Evolutionary conservation across 164 flowering plant species (phyloP), one percentile per base, ranked within the genome.

Genomic region (Vitis labrusca): DNA sequence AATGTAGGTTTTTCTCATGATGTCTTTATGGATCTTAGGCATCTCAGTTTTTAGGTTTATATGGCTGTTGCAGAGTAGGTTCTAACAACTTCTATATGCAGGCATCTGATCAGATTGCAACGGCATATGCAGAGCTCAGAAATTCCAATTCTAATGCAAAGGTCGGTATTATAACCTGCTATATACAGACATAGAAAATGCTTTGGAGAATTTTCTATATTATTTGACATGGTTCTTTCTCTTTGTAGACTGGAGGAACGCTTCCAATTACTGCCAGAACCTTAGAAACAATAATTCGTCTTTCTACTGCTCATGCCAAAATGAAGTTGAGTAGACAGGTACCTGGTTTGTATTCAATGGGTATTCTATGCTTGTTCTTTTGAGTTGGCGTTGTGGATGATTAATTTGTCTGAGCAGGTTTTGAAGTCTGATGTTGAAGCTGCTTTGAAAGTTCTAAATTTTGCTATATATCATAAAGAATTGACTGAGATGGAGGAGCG

Each of bases 191-290:
- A 30, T 66, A 23, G 59, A 27, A 16, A 15, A 9, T 16, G 9
- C 13, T 3, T 13, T 50, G 51, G 15, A 48, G 44, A 27, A 2
- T 11, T 51, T 6, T 17, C n/a, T n/a, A 15, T 8, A 9, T 56
- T 1, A 30, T 61, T 44, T 64, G 6, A 27, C 61, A 59, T 59
- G 15, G 8, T 73, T 14, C 11, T 65, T 66, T 57, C 50, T 47
- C 61, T 56, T 50, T 80, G 69, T 64, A 96, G 99, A 82, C 89
- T 67, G 92, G 97, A 69, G 99, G 99, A 61, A 93, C 99, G 32
- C 94, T 96, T 74, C 99, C 99, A 68, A 95, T 95, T 17, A 95
- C 99, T 73, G 98, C 98, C 60, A 88, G 99, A 79, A 91, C 98
- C 54, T 77, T 95, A 47, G 99, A 95, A 84, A 95, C 99, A 59